Evolutionary conservation across 2,329 filamentous ascomycete species (phyloP).

Genomic region (Aspergillus caelatus): DNA sequence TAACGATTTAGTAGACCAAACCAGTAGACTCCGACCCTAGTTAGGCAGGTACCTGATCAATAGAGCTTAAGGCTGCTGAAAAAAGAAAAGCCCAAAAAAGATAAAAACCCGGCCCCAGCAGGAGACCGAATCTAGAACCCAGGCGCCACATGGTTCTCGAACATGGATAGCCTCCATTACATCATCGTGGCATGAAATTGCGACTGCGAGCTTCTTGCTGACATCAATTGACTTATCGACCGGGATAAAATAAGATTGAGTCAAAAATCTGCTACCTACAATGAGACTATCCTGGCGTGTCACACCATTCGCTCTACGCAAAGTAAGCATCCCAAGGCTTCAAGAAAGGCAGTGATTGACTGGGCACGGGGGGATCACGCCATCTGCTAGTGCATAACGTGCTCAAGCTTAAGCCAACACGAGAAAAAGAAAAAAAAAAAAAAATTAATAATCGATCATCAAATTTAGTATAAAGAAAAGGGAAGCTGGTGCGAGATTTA

Average conservation of each 20-base stretch:
- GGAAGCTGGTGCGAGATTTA: neutral
- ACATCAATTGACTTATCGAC: too few species aligned
- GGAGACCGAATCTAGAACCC: neutral
- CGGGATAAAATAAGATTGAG: neutral
- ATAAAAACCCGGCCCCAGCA: neutral
- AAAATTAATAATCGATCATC: neutral
- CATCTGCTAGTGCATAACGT: constrained; percentile 18
- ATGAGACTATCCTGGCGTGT: neutral
- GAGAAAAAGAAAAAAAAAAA: neutral
- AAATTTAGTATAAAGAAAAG: neutral
- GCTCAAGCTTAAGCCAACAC: constrained; percentile 13
- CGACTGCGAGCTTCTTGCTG: neutral
- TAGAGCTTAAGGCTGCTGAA: too few species aligned
- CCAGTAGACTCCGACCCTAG: neutral
- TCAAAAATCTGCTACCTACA: neutral
- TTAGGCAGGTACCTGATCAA: neutral
- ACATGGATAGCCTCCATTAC: neutral
- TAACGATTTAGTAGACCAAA: neutral
- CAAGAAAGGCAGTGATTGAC: neutral
- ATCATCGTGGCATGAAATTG: neutral
- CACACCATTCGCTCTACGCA: neutral
- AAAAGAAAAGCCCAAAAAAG: too few species aligned
- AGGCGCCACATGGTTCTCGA: neutral
- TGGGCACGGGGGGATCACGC: constrained; percentile 12
- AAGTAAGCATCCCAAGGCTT: neutral